Evolutionary conservation across 2,329 filamentous ascomycete species (phyloP), one percentile per base, ranked within the genome.

Genomic region (Trichophyton rubrum): DNA sequence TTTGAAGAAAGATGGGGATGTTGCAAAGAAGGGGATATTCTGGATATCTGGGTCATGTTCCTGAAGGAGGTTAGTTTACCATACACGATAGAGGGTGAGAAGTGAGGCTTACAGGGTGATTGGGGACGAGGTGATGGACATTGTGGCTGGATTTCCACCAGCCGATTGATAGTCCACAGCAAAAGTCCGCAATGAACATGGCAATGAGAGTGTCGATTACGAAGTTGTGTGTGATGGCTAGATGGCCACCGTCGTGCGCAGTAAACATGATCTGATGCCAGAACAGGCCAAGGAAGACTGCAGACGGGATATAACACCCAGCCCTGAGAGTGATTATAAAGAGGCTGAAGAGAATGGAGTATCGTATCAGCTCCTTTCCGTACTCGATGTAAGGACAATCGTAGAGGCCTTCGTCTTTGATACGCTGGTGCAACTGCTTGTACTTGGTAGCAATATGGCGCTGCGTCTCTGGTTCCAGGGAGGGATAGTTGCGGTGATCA

Each of bases 111-210:
- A 55, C 51, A 13, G 91, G 89, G 53, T 87, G 87, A 72, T 97
- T 97, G n/a, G 92, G 97, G 58, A 97, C 87, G 67, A 97, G 90
- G 70, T 97, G 92, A 71, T 97, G 92, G 5, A 96, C 90, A 69
- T 97, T 97, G 74, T 97, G 92, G 71, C 85, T 96, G 64, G 85
- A 82, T 75, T 97, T 97, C 92, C 92, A 99, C 92, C 92, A 97
- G 55, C 92, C 89, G 59, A 95, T 76, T 22, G 89, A 95, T 47
- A 99, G 75, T 0, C 93, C 93, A 40, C 93, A 92, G 17, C 92
- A 76, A 67, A 88, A 97, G 71, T 96, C 87, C 59, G 91, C 90
- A 68, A 96, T 87, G 64, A 95, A 75, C 70, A 97, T 96, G 58
- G 90, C 92, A 64, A 97, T 89, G 58, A 87, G 79, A 1, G 87